Evolutionary conservation across 2,329 filamentous ascomycete genomes (phyloP), one percentile per base, ranked within the genome.

Genomic region (Fusarium mundagurra): DNA sequence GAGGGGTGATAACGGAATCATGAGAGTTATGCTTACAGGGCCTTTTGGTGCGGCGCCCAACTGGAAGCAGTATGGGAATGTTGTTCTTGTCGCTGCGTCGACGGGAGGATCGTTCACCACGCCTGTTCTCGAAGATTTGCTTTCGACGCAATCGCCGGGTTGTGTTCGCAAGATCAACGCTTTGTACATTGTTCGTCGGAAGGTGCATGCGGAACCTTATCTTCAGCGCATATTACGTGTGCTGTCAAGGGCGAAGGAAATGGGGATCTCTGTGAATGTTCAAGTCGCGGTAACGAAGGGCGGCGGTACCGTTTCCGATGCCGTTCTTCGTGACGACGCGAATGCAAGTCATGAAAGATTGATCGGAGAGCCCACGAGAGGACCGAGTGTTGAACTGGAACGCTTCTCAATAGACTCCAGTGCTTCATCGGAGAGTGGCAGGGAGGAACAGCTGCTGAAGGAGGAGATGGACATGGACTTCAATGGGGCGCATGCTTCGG

Each of bases 51-150:
- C 47, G 5, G 39, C 67, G 22, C 71, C 75, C 7, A 73, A 77
- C n/a, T 79, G 76, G 77, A 76, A 51, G 18, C 77, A 79, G 18
- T 77, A 66, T n/a, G 77, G 76, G 14, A 78, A 69, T 10, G 22
- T 79, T 5, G 50, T 77, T 14, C 64, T 79, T 7, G 24, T 79
- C 27, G 62, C 75, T 11, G 64, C 75, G 3, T 79, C 77, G 0
- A 79, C 77, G 0, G 77, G 77, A 36, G 76, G 75, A 14, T 78
- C 77, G 0, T 79, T 78, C 20, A 73, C 53, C 1, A 76, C 77
- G 4, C 77, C 77, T 14, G 39, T 78, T 18, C 68, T 79, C 8
- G 75, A 78, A 7, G 72, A 73, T 22, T 12, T 79, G 10, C 39
- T 78, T 8, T 50, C 63, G 3, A 67, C 77, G 0, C 76, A 70